Evolutionary conservation across 2,329 filamentous ascomycete species (phyloP).

Genomic region (Albifimbria verrucaria): DNA sequence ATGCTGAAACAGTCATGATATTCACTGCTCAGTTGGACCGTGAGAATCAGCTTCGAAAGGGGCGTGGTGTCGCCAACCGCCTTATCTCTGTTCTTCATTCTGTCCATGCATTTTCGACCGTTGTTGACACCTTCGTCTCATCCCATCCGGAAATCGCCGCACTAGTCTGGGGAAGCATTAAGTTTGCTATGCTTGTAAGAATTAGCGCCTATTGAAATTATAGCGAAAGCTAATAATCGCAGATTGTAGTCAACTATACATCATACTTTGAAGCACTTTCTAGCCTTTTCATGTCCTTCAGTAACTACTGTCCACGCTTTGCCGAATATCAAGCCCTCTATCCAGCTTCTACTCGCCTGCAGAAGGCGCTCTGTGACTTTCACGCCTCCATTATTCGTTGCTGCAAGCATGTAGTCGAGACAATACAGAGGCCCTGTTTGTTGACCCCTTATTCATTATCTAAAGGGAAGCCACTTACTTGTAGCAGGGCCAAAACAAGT

Average conservation of each 20-base stretch:
- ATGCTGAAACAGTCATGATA: constrained; percentile 24
- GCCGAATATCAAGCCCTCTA: constrained; percentile 33
- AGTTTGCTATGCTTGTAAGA: constrained; percentile 34
- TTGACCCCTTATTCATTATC: not conserved
- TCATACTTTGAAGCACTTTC: constrained; percentile 38
- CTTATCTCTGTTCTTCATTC: constrained; percentile 29
- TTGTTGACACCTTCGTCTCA: constrained; percentile 34
- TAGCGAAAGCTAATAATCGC: not conserved
- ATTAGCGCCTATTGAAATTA: not conserved
- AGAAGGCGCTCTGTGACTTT: constrained; percentile 29
- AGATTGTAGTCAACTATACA: constrained; percentile 30
- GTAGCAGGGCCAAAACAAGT: constrained; percentile 18
- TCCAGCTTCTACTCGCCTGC: constrained; percentile 27
- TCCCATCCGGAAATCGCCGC: constrained; percentile 33
- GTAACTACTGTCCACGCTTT: constrained; percentile 29
- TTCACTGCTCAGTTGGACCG: constrained; percentile 31
- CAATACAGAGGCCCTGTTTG: constrained; percentile 22
- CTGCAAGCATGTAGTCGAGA: constrained; percentile 27
- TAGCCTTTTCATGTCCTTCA: constrained; percentile 31
- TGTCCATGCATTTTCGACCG: constrained; percentile 31
- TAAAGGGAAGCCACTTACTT: not conserved
- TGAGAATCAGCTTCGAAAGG: constrained; percentile 14
- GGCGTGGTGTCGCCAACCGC: constrained; percentile 23
- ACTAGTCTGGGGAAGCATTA: constrained; percentile 40
- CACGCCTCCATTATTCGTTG: constrained; percentile 31